Evolutionary conservation across 2,329 filamentous ascomycete species (phyloP), one percentile per base, ranked within the genome.

Genomic region (Emergomyces pasteurianus): DNA sequence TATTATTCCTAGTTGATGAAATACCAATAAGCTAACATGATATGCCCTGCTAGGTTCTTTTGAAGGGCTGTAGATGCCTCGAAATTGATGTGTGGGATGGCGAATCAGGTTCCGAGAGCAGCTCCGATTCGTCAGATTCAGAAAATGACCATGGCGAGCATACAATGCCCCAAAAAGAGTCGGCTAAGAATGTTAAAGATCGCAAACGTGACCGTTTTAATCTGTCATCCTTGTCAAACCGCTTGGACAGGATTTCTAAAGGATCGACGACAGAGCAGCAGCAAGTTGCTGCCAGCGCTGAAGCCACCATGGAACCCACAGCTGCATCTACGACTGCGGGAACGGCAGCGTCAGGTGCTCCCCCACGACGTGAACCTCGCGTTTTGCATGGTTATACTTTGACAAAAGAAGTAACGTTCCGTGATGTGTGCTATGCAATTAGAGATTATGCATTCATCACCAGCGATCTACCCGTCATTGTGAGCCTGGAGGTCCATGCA

Each of bases 1-100:
- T 36, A 7, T 21, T 21, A n/a, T 26, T 16, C 52, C 34, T 26
- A 16, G 18, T 31, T 21, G 49, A 52, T 16, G 34, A 40, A 2
- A n/a, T n/a, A 34, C 63, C 7, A 5, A 40, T 16, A 7, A 38
- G 23, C 46, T 58, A 52, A 53, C 49, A 43, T 54, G 3, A 40
- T 21, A 16, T 28, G 36, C n/a, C 16, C 52, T n/a, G 12, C 18
- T 67, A 89, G 82, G 87, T 88, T 14, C 83, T 96, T 14, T 79
- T 83, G 42, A 82, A 85, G 58, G 89, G 89, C 55, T 95, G 92
- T 69, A 85, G 92, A 63, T 96, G 91, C 69, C 90, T 96, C 54
- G 92, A 96, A 72, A 94, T 96, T 60, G 92, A 96, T 70, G 90
- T 96, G 2, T 96, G 92, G 89, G 89, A 96, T 72, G 89, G 90